Evolutionary conservation across 495 filamentous ascomycete genomes (phyloP).

Genomic region (Tuber magnatum): DNA sequence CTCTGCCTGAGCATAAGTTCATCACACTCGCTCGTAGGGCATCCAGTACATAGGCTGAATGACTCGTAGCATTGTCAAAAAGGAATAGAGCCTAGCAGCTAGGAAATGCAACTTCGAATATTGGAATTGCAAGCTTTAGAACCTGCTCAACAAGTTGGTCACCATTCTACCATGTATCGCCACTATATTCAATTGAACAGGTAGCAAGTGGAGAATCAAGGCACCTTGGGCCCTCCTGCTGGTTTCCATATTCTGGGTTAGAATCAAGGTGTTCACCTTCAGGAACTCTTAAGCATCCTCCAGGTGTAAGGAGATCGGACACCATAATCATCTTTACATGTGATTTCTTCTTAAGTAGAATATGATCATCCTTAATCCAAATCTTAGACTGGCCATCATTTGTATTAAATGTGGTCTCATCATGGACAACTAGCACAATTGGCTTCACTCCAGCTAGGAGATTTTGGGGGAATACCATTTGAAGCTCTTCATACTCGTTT

Average conservation of each 20-base stretch:
- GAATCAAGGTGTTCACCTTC: background rate
- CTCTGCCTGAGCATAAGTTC: background rate
- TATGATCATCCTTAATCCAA: background rate
- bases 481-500: background rate
- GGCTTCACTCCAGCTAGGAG: background rate
- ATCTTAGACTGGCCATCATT: background rate
- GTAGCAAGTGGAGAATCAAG: background rate
- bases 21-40: background rate
- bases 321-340: background rate
- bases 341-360: background rate
- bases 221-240: background rate
- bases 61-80: background rate
- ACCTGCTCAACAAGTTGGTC: background rate
- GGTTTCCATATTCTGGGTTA: background rate
- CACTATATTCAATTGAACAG: constrained; percentile 2
- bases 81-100: background rate
- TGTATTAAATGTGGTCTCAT: background rate
- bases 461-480: background rate
- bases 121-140: background rate
- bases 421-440: background rate
- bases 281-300: background rate
- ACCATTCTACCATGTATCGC: background rate
- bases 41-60: background rate
- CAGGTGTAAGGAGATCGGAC: background rate
- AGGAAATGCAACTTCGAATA: background rate